Conservation (phyloP, 2,329 filamentous ascomycete genomes). For the Zasmidium citrigriseum region DNA sequence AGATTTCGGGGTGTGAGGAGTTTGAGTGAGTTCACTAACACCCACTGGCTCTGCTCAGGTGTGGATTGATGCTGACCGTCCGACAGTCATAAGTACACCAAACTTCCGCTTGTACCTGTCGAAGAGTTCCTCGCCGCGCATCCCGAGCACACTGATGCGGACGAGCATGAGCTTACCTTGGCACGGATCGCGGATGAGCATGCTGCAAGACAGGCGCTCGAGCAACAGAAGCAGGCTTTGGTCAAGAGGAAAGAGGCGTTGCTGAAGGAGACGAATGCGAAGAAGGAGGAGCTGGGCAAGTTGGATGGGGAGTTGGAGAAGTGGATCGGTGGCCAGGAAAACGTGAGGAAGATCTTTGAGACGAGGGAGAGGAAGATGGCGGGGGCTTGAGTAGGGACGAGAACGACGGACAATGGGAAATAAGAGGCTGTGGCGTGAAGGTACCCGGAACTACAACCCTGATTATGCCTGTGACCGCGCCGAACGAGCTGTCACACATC, state of each 20-base stretch:
- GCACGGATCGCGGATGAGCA: slow-evolving; percentile 91
- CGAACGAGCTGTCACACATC: too few relatives aligned
- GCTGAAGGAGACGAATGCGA: slow-evolving; percentile 80
- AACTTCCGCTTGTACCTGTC: slow-evolving; percentile 77
- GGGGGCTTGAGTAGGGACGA: neutral
- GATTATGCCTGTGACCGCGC: too few relatives aligned
- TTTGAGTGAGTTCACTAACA: slow-evolving; percentile 71
- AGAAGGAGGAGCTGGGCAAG: slow-evolving; percentile 89
- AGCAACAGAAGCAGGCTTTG: slow-evolving; percentile 72
- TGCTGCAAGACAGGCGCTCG: slow-evolving; percentile 77
- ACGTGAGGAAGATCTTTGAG: slow-evolving; percentile 31
- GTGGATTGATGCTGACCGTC: slow-evolving; percentile 13
- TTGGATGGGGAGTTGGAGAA: slow-evolving; percentile 84
- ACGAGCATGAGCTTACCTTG: slow-evolving; percentile 82
- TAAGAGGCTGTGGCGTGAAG: too few relatives aligned
- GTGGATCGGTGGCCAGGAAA: slow-evolving; percentile 31
- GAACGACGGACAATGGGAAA: too few relatives aligned
- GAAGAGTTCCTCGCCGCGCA: slow-evolving; percentile 78
- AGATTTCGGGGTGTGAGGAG: slow-evolving; percentile 86
- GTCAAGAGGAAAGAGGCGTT: slow-evolving; percentile 67
- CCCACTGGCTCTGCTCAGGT: slow-evolving; percentile 14
- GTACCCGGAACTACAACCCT: too few relatives aligned
- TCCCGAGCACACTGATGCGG: slow-evolving; percentile 50
- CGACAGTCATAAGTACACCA: slow-evolving; percentile 78
- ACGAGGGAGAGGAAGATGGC: slow-evolving; percentile 27